Conservation (phyloP, 371 early-diverging fungal genomes). For the Mortierella polycephala region DNA sequence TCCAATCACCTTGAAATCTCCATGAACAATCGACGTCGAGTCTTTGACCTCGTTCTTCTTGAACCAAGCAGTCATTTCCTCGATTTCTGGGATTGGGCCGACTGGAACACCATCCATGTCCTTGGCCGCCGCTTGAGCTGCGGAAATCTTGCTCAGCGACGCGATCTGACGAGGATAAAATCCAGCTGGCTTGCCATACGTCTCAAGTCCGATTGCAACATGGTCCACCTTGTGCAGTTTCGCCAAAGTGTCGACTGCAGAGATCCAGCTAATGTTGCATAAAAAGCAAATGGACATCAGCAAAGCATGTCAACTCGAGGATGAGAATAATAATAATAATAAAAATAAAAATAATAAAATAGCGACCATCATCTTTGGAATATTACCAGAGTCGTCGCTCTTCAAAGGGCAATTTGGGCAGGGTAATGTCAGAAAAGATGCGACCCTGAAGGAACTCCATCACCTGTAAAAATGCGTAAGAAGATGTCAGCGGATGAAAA, state of each 20-base stretch:
- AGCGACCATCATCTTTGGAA: neutral
- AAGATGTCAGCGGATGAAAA: neutral
- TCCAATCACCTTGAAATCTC: slow-evolving; percentile 82
- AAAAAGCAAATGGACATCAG: neutral
- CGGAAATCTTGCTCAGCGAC: slow-evolving; percentile 74
- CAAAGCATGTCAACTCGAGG: neutral
- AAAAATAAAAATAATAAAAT: neutral
- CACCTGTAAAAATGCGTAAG: slow-evolving; percentile 54
- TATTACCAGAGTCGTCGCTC: slow-evolving; percentile 69
- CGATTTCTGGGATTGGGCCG: slow-evolving; percentile 74
- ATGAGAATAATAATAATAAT: neutral
- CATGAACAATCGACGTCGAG: slow-evolving; percentile 86
- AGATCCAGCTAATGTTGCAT: slow-evolving; percentile 65
- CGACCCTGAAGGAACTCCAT: slow-evolving; percentile 95
- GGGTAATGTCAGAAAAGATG: slow-evolving; percentile 76
- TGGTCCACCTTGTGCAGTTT: slow-evolving; percentile 82
- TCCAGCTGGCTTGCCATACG: slow-evolving; percentile 72
- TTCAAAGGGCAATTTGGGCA: slow-evolving; percentile 64
- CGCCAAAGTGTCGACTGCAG: slow-evolving; percentile 81
- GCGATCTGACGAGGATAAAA: slow-evolving; percentile 88
- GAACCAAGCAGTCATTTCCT: slow-evolving; percentile 83
- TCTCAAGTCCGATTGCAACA: slow-evolving; percentile 71
- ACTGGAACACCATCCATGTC: slow-evolving; percentile 69
- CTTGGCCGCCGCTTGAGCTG: slow-evolving; percentile 72
- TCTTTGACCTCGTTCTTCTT: slow-evolving; percentile 71